Evolutionary conservation across 2,329 filamentous ascomycete genomes (phyloP).

Genomic region (Nemania bipapillata): DNA sequence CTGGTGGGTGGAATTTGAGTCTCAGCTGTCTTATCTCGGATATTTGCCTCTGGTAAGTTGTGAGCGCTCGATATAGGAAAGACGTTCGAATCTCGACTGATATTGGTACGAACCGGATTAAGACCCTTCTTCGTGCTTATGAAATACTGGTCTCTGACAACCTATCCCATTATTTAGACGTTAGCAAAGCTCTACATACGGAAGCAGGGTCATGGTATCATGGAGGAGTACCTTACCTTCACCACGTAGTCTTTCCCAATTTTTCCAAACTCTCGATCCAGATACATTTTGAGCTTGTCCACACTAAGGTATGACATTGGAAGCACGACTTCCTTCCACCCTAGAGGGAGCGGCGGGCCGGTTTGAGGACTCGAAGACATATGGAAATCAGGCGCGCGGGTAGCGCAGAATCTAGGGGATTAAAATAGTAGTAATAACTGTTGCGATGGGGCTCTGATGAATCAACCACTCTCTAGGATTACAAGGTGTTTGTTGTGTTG

Average conservation of each 20-base stretch:
- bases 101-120: neutral
- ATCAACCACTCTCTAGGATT: neutral
- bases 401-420: neutral
- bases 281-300: neutral
- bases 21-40: neutral
- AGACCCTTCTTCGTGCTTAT: neutral
- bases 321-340: neutral
- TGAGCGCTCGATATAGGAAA: neutral
- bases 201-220: neutral
- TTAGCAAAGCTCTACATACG: neutral
- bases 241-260: neutral
- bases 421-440: neutral
- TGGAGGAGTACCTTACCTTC: neutral
- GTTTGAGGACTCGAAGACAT: neutral
- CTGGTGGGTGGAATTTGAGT: neutral
- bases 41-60: neutral
- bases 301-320: neutral
- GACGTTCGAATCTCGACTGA: neutral
- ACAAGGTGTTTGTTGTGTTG: neutral
- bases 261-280: neutral
- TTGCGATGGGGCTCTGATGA: neutral
- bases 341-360: neutral
- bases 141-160: neutral
- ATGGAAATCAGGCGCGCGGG: neutral
- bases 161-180: neutral